Evolutionary conservation across 495 filamentous ascomycete genomes (phyloP), one percentile per base, ranked within the genome.

Genomic region (Jackrogersella multiformis): DNA sequence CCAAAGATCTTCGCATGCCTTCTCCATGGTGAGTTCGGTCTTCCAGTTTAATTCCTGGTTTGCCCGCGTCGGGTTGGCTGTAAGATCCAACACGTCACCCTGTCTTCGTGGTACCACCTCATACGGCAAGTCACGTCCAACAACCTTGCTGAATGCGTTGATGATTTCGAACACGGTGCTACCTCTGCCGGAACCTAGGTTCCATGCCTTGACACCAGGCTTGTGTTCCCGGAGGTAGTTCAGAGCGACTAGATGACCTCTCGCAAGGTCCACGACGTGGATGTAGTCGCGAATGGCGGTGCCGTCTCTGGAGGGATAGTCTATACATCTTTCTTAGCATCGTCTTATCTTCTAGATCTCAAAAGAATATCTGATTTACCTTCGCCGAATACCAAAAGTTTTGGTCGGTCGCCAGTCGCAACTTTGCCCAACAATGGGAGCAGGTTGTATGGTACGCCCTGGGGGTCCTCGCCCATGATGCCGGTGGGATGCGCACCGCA

Each of bases 121-220:
- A 80, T 97, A 98, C 26, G 91, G 87, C 18, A 98, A 83, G 58
- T 94, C 87, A 38, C 85, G 87, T 55, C 95, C 94, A 24, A 97
- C 92, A 30, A 92, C 92, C 34, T 85, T 79, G 74, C 88, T 91
- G 82, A 99, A 99, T 61, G 96, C 92, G 56, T 91, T 91, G 86
- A 99, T 90, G 86, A 99, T 99, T 73, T 99, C 93, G 77, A 92
- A 94, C 32, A 99, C 95, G 9, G 96, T 98, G 78, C 89, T 93
- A 63, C 95, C 95, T 72, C 88, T 90, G 35, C 95, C 95, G n/a
- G 93, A 97, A 20, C 95, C 95, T 58, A 99, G 76, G 81, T 99
- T 99, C 96, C 96, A 99, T 59, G 94, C 94, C 60, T 91, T 88
- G 49, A 97, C 92, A 61, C 95, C 95, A 39, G 96, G 96, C 75